Evolutionary conservation across 371 early-diverging fungal genomes (phyloP), one percentile per base, ranked within the genome.

Genomic region (Mortierella sp.): DNA sequence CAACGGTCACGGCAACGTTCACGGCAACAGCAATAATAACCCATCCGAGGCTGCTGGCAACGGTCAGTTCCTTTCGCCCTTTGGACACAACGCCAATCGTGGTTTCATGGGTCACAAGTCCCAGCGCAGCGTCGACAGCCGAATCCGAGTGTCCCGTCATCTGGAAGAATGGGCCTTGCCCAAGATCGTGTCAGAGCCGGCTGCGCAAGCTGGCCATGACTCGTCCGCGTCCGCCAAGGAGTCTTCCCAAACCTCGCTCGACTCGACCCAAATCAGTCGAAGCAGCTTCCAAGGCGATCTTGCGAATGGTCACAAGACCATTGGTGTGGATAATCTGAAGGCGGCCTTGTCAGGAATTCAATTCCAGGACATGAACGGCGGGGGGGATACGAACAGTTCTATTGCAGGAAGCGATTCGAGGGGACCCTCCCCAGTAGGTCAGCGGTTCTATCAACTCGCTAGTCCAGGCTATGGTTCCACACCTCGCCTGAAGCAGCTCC

Each of bases 131-230:
- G 27, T 55, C 13, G 76, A 74, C 21, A 61, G 61, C 26, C 62
- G 70, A 16, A 76, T 76, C 28, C 70, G 78, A 13, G 59, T 76
- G 10, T 76, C 78, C 13, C 78, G 78, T 30, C 67, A 54, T 46
- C 23, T 76, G 46, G 78, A 69, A 16, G 70, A 69, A 24, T 76
- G 78, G 78, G 65, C 78, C 0, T 58, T 76, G 39, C 78, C 78
- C 2, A 69, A 68, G 60, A 61, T 70, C 43, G 52, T 64, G 6
- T 52, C 68, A 4, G 24, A 16, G n/a, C 46, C 66, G 0, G 58
- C 63, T 18, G 28, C 50, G 1, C 62, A 60, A 1, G 42, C 66
- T 7, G 50, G 63, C 24, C 60, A 66, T 45, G 10, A 46, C 4
- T 34, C 34, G 4, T 34, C 34, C 10, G 6, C 34, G 4, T 34